Conservation (phyloP, 148 eudicot genomes). For the Fagopyrum tataricum region DNA sequence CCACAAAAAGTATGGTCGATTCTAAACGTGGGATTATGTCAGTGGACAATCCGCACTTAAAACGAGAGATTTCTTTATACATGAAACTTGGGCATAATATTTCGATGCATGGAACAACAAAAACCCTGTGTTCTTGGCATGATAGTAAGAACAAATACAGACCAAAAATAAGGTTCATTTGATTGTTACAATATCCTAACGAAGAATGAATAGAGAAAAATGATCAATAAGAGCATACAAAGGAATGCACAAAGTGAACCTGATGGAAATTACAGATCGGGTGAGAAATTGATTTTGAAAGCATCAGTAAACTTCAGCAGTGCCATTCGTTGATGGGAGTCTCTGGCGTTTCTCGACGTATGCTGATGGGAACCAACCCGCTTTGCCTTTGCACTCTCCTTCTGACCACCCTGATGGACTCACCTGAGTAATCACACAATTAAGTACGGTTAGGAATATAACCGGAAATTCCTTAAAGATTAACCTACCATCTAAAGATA, state of each 20-base stretch:
- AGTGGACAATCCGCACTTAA: no score
- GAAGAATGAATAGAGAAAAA: constrained; percentile 2
- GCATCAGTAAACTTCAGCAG: constrained; percentile 46
- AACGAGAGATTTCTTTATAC: no score
- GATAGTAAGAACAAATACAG: no score
- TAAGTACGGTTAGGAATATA: neutral
- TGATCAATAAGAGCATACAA: neutral
- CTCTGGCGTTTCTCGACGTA: constrained; percentile 75
- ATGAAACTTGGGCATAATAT: no score
- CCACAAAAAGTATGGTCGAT: no score
- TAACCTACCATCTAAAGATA: no score
- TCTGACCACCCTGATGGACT: constrained; percentile 84
- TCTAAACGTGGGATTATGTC: no score
- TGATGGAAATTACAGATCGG: neutral
- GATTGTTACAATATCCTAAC: neutral
- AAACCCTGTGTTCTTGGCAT: no score
- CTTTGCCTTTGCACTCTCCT: constrained; percentile 89
- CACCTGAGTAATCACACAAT: constrained; percentile 33
- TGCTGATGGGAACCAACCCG: constrained; percentile 94
- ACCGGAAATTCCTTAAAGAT: no score
- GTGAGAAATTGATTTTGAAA: neutral
- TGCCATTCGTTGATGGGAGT: constrained; percentile 46
- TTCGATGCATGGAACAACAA: no score
- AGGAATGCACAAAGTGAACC: neutral
- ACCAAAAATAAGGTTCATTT: no score